Evolutionary conservation across 306 rosid species (phyloP).

Genomic region (Glycine latifolia): DNA sequence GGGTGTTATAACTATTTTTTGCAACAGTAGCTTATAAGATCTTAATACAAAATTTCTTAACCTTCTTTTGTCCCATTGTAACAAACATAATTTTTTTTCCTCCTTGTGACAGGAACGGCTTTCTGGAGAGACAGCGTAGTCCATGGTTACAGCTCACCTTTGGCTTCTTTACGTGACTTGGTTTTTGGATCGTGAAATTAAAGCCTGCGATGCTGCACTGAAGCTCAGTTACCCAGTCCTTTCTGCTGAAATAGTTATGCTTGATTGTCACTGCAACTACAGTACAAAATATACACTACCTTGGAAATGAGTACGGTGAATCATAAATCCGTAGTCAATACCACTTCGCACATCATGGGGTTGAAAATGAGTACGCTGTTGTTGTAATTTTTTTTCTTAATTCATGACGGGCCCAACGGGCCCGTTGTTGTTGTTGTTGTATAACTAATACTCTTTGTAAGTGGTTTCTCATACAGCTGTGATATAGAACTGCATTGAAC

Average conservation of each 20-base stretch:
- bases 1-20: conserved; percentile 1
- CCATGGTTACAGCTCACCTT: conserved; percentile 56
- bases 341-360: conserved; percentile 12
- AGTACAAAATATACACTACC: background rate
- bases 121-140: conserved; percentile 62
- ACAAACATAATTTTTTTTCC: conserved; percentile 8
- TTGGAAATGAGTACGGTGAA: conserved; percentile 17
- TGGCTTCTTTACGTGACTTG: conserved; percentile 52
- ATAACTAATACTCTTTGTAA: background rate
- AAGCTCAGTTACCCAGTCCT: background rate
- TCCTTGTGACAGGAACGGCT: conserved; percentile 47
- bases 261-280: conserved; percentile 25
- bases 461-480: conserved; percentile 3
- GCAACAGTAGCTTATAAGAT: background rate
- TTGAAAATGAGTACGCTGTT: conserved; percentile 40
- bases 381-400: background rate
- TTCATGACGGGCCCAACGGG: too few relatives aligned
- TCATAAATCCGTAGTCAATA: conserved; percentile 1
- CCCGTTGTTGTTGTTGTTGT: conserved; percentile 40
- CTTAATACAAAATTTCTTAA: conserved; percentile 3
- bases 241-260: conserved; percentile 19
- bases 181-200: conserved; percentile 46
- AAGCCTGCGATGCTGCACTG: conserved; percentile 31
- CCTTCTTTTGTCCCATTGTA: background rate
- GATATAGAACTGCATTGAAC: conserved; percentile 14